Evolutionary conservation across 2,329 filamentous ascomycete genomes (phyloP).

Genomic region (Leptographium wingfieldii): DNA sequence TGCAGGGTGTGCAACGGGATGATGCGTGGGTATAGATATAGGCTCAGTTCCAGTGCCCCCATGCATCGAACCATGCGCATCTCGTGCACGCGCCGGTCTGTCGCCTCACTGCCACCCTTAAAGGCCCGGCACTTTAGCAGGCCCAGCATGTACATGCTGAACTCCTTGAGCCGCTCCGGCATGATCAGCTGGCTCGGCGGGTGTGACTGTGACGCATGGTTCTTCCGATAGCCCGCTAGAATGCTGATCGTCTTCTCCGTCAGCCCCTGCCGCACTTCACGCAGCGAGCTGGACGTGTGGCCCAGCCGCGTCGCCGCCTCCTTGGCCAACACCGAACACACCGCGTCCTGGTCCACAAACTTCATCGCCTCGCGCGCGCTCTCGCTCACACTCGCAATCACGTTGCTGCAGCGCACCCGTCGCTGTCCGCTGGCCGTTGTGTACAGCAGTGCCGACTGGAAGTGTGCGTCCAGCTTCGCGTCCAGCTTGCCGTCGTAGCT

Average conservation of each 20-base stretch:
- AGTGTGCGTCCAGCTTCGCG: slow-evolving; percentile 89
- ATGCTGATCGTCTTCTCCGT: slow-evolving; percentile 91
- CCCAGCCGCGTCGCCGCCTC: slow-evolving; percentile 81
- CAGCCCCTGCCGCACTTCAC: slow-evolving; percentile 71
- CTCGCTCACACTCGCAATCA: slow-evolving; percentile 85
- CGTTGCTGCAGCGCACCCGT: slow-evolving; percentile 82
- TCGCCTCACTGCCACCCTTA: slow-evolving; percentile 83
- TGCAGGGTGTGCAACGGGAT: slow-evolving; percentile 83
- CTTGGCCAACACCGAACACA: slow-evolving; percentile 79
- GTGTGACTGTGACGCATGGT: slow-evolving; percentile 69
- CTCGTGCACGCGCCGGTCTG: slow-evolving; percentile 82
- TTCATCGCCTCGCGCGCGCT: slow-evolving; percentile 75
- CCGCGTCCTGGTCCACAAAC: slow-evolving; percentile 90
- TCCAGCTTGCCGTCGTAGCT: slow-evolving; percentile 97
- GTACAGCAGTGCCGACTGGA: slow-evolving; percentile 89
- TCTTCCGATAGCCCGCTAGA: slow-evolving; percentile 81
- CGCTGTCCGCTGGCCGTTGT: slow-evolving; percentile 83
- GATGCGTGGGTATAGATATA: slow-evolving; percentile 93
- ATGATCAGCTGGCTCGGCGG: slow-evolving; percentile 88
- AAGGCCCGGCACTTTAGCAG: slow-evolving; percentile 84
- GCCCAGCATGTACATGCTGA: slow-evolving; percentile 89
- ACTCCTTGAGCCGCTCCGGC: slow-evolving; percentile 91
- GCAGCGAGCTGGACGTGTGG: slow-evolving; percentile 55
- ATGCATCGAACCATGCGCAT: slow-evolving; percentile 83
- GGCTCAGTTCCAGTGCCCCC: slow-evolving; percentile 69